Percentiles rank a stretch among this genome's conserved stretches.
These are phyloP conservation scores for Yarrowia bubula DNA, from an alignment of 805 yeast genomes.

Conservation along the genomic window DNA sequence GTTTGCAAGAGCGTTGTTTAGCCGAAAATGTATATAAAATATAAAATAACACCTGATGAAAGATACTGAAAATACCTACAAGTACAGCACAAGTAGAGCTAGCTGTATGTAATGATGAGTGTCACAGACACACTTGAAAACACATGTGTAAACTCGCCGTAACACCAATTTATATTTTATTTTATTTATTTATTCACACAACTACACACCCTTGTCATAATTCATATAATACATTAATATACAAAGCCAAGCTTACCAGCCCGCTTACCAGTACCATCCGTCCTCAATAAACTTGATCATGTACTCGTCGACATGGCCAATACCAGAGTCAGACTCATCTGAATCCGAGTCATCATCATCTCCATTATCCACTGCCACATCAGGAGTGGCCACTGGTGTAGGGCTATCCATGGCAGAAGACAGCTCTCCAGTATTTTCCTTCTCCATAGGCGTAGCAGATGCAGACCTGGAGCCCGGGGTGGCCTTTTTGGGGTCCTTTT, in stretches of 20 bases:
- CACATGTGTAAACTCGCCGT: too few relatives aligned
- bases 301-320: slow-evolving; percentile 88
- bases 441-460: slow-evolving; percentile 31
- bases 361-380: background rate
- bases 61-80: too few relatives aligned
- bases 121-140: too few relatives aligned
- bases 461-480: slow-evolving; percentile 33
- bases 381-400: slow-evolving; percentile 12
- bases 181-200: too few relatives aligned
- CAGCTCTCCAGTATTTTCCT: slow-evolving; percentile 25
- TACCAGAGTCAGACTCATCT: slow-evolving; percentile 56
- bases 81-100: too few relatives aligned
- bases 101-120: too few relatives aligned
- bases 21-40: too few relatives aligned
- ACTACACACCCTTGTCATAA: too few relatives aligned
- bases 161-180: too few relatives aligned
- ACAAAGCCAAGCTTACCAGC: slow-evolving; percentile 11
- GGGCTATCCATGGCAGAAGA: slow-evolving; percentile 29
- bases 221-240: slow-evolving; percentile 14
- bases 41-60: background rate
- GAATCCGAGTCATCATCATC: slow-evolving; percentile 35
- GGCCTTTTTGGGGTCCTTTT: slow-evolving; percentile 33
- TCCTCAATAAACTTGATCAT: slow-evolving; percentile 89
- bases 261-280: slow-evolving; percentile 61
- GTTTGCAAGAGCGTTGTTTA: slow-evolving; percentile 32